Evolutionary conservation across 352 stramenopile genomes (phyloP).

Genomic region (Pythium brachiatum): DNA sequence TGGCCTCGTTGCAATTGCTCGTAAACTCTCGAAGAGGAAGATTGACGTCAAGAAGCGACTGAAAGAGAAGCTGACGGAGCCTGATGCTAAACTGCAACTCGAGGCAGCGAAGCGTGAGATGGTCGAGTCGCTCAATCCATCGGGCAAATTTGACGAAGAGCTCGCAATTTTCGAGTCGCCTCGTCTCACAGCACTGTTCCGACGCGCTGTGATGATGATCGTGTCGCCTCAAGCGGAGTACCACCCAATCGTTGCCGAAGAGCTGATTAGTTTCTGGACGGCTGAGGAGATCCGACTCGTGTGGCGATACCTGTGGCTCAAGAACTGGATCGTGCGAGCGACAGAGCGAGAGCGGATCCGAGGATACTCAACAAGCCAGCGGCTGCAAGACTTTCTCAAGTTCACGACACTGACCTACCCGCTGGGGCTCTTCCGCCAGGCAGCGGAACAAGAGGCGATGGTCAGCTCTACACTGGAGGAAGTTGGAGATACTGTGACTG

Average conservation of each 20-base stretch:
- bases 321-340: slow-evolving; percentile 81
- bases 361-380: slow-evolving; percentile 61
- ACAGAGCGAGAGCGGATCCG: slow-evolving; percentile 67
- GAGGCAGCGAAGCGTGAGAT: slow-evolving; percentile 60
- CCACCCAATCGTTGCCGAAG: slow-evolving; percentile 73
- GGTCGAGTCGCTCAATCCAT: slow-evolving; percentile 37
- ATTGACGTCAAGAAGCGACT: slow-evolving; percentile 82
- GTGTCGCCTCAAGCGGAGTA: slow-evolving; percentile 70
- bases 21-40: slow-evolving; percentile 59
- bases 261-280: slow-evolving; percentile 80
- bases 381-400: slow-evolving; percentile 70
- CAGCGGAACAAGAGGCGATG: slow-evolving; percentile 71
- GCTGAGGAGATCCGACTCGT: slow-evolving; percentile 71
- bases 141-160: slow-evolving; percentile 67
- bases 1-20: slow-evolving; percentile 55
- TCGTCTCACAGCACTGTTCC: slow-evolving; percentile 71
- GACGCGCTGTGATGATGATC: slow-evolving; percentile 79
- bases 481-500: not conserved
- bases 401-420: slow-evolving; percentile 67
- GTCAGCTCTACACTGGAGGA: slow-evolving; percentile 65
- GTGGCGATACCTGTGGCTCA: slow-evolving; percentile 83
- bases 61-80: slow-evolving; percentile 66
- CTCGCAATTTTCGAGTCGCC: slow-evolving; percentile 47
- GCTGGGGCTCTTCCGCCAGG: slow-evolving; percentile 66
- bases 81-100: slow-evolving; percentile 48